phyloP scores from a whole-genome alignment of 805 yeast genomes.

The Wickerhamomyces ciferrii region DNA sequence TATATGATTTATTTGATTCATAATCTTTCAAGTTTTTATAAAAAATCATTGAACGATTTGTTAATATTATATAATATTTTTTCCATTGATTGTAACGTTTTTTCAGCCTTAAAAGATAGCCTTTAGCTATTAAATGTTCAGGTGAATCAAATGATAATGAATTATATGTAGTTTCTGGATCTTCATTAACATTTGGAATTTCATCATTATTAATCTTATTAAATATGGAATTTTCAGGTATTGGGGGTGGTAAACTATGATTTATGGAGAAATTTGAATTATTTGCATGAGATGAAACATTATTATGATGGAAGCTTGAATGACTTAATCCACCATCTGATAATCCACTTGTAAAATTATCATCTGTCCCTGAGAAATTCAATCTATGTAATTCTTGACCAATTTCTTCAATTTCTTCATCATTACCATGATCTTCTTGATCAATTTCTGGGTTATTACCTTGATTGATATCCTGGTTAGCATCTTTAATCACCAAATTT shows the following conservation, averaged over 20 bases:
- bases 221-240: conserved; percentile 4
- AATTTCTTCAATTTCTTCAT: background rate
- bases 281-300: conserved; percentile 1
- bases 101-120: conserved; percentile 33
- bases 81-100: conserved; percentile 45
- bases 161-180: conserved; percentile 5
- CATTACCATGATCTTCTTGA: background rate
- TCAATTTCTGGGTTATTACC: too few relatives aligned
- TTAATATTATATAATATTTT: conserved; percentile 35
- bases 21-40: conserved; percentile 27
- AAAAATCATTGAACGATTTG: conserved; percentile 34
- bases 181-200: background rate
- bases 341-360: conserved; percentile 13
- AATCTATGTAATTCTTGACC: conserved; percentile 6
- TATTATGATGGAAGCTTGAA: background rate
- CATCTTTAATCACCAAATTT: background rate
- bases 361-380: conserved; percentile 19
- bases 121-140: conserved; percentile 35
- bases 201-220: background rate
- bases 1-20: conserved; percentile 17
- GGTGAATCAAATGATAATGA: conserved; percentile 17
- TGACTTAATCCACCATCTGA: conserved; percentile 12
- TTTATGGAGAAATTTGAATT: background rate
- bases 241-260: conserved; percentile 3
- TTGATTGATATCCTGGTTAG: too few relatives aligned